Evolutionary conservation across 108 stramenopile genomes (phyloP).

Genomic region (Cyclostephanos tholiformis): DNA sequence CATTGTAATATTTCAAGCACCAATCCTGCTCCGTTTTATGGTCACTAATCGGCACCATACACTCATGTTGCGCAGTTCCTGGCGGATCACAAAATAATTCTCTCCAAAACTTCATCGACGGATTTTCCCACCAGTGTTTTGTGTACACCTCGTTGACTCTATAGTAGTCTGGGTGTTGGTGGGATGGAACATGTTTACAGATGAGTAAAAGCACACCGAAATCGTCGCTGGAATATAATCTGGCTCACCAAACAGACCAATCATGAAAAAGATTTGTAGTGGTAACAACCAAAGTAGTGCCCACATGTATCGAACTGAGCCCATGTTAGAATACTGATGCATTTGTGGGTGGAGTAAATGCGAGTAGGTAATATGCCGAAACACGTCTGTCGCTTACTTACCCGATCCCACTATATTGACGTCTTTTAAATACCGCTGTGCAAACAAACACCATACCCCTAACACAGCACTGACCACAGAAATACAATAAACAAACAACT

Average conservation of each 20-base stretch:
- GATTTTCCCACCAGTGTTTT: conserved; percentile 55
- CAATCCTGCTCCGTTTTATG: conserved; percentile 56
- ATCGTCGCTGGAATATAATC: too few species aligned
- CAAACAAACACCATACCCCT: conserved; percentile 54
- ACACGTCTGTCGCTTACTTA: background rate
- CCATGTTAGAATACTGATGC: background rate
- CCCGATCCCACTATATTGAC: conserved; percentile 70
- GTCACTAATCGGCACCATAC: conserved; percentile 60
- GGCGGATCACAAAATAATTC: conserved; percentile 48
- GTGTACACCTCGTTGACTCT: conserved; percentile 71
- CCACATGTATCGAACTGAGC: conserved; percentile 73
- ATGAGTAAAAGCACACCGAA: too few species aligned
- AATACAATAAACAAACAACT: conserved; percentile 46
- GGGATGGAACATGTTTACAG: too few species aligned
- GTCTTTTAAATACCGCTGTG: conserved; percentile 60
- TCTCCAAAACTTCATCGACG: conserved; percentile 47
- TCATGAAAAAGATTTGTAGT: conserved; percentile 47
- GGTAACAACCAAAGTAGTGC: conserved; percentile 64
- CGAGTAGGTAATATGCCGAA: background rate
- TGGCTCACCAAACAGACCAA: conserved; percentile 52
- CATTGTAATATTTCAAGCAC: conserved; percentile 60
- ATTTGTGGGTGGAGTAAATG: background rate
- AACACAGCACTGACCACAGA: conserved; percentile 55
- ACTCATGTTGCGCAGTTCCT: conserved; percentile 58
- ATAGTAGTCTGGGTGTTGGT: too few species aligned